Conservation (phyloP, 441 rosid genomes). For the Rhodomyrtus psidioides region DNA sequence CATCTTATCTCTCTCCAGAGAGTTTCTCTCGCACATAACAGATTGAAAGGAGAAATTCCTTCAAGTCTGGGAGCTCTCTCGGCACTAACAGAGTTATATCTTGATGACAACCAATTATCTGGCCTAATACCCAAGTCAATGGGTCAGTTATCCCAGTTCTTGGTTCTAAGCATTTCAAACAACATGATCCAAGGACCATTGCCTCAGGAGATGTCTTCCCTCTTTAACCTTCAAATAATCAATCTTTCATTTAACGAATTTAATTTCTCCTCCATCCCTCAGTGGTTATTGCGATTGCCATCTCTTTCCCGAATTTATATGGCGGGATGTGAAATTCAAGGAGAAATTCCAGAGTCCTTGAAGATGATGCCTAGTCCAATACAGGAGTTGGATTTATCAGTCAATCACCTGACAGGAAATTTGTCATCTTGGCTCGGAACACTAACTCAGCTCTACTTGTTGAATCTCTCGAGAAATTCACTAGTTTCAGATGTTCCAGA, state of each 20-base stretch:
- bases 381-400: constrained; percentile 47
- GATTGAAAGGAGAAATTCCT: constrained; percentile 39
- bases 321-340: constrained; percentile 39
- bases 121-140: constrained; percentile 27
- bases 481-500: constrained; percentile 31
- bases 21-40: constrained; percentile 39
- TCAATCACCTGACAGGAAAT: constrained; percentile 25
- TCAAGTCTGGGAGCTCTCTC: constrained; percentile 29
- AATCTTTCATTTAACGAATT: constrained; percentile 43
- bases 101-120: constrained; percentile 25
- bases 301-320: constrained; percentile 32
- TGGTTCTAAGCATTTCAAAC: constrained; percentile 27
- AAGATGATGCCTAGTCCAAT: constrained; percentile 28
- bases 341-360: constrained; percentile 34
- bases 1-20: constrained; percentile 33
- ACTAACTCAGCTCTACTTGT: constrained; percentile 27
- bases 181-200: constrained; percentile 34
- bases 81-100: constrained; percentile 40
- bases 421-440: constrained; percentile 48
- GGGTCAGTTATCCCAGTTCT: constrained; percentile 25
- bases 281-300: constrained; percentile 25
- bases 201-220: constrained; percentile 30
- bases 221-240: constrained; percentile 37
- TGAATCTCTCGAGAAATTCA: constrained; percentile 39
- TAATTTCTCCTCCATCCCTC: constrained; percentile 29